These are phyloP conservation scores for Neofusicoccum sp. DNA, from an alignment of 2,329 filamentous ascomycete species.

Conservation along the genomic window DNA sequence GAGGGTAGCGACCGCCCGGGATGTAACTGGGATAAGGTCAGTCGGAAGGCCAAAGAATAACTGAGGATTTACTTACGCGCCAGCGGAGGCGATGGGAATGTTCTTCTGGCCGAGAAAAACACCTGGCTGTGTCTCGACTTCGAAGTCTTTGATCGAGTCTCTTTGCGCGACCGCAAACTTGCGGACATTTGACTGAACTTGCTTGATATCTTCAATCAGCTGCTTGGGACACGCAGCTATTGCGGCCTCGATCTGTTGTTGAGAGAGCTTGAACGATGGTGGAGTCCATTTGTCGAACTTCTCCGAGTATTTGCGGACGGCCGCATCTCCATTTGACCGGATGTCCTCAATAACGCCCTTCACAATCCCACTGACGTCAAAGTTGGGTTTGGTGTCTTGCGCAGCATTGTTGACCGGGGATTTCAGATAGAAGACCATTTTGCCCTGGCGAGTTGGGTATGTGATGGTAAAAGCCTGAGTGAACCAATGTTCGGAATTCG, in stretches of 20 bases:
- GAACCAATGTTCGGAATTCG: neutral
- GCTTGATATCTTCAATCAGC: slow-evolving; percentile 54
- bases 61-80: slow-evolving; percentile 35
- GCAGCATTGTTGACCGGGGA: neutral
- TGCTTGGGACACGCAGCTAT: slow-evolving; percentile 48
- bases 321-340: slow-evolving; percentile 46
- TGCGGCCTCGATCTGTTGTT: slow-evolving; percentile 40
- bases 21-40: slow-evolving; percentile 39
- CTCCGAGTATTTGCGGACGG: slow-evolving; percentile 50
- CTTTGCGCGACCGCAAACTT: slow-evolving; percentile 50
- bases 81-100: slow-evolving; percentile 47
- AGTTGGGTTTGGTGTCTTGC: neutral
- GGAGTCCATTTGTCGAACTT: slow-evolving; percentile 57
- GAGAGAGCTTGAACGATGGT: slow-evolving; percentile 48
- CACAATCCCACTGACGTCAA: slow-evolving; percentile 37
- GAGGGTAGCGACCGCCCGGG: slow-evolving; percentile 53
- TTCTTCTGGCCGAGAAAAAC: slow-evolving; percentile 54
- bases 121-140: slow-evolving; percentile 38
- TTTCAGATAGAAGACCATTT: neutral
- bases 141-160: slow-evolving; percentile 49
- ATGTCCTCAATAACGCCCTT: slow-evolving; percentile 50
- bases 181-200: slow-evolving; percentile 51
- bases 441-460: neutral
- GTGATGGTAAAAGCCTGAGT: too few relatives aligned
- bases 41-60: neutral